Evolutionary conservation across 73 alveolate species (phyloP).

Genomic region (Strombidium stylifer): DNA sequence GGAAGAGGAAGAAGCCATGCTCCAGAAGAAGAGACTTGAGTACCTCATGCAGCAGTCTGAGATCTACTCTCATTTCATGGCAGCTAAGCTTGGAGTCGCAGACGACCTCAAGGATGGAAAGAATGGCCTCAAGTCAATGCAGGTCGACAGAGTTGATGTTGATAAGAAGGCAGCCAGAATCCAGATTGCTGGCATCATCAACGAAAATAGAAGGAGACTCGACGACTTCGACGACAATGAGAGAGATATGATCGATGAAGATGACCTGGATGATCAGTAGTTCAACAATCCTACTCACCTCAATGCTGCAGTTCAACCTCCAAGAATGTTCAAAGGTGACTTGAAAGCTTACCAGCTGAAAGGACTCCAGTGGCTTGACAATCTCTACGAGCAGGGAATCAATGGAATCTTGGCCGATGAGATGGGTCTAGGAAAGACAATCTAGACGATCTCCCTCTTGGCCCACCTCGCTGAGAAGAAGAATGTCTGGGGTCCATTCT

Average conservation of each 20-base stretch:
- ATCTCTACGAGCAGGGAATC: slow-evolving; percentile 94
- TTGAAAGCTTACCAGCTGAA: slow-evolving; percentile 96
- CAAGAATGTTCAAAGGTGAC: slow-evolving; percentile 88
- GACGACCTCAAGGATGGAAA: slow-evolving; percentile 66
- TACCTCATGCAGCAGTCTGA: slow-evolving; percentile 96
- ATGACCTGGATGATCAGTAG: slow-evolving; percentile 66
- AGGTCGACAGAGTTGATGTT: slow-evolving; percentile 67
- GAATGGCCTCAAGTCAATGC: slow-evolving; percentile 32
- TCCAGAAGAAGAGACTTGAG: slow-evolving; percentile 95
- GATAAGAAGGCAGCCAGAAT: slow-evolving; percentile 92
- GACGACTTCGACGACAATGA: slow-evolving; percentile 75
- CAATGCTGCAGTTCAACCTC: slow-evolving; percentile 86
- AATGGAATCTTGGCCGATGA: slow-evolving; percentile 99
- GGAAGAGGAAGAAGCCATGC: slow-evolving; percentile 93
- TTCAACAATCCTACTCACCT: slow-evolving; percentile 83
- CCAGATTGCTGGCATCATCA: slow-evolving; percentile 75
- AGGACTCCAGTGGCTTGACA: slow-evolving; percentile 98
- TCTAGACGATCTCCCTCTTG: slow-evolving; percentile 94
- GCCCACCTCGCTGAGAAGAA: slow-evolving; percentile 89
- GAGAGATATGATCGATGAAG: slow-evolving; percentile 43
- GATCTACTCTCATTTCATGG: slow-evolving; percentile 97
- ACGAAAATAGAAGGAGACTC: slow-evolving; percentile 76
- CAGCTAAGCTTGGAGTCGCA: slow-evolving; percentile 93
- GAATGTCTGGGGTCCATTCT: slow-evolving; percentile 98
- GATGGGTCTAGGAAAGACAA: slow-evolving; percentile 99